Percentiles rank a stretch among this genome's conserved stretches.
These are phyloP conservation scores for Populus euphratica DNA, from an alignment of 345 rosid genomes.

Conservation along the genomic window DNA sequence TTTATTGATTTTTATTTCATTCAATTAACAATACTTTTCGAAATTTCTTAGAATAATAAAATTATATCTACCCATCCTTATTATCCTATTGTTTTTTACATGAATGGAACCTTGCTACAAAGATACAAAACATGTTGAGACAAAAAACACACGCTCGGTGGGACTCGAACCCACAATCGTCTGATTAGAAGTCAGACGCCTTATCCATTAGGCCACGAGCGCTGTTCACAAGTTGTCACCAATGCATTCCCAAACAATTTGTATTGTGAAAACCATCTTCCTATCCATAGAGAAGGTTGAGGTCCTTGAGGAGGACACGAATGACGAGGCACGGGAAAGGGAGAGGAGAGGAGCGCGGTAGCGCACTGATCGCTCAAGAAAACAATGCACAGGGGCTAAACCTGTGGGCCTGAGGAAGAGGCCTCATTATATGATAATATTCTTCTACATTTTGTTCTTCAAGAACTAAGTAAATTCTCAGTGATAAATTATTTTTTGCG, in stretches of 20 bases:
- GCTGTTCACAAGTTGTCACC: no score
- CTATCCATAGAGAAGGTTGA: background rate
- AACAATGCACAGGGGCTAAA: no score
- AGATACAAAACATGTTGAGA: no score
- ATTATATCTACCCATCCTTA: no score
- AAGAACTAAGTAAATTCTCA: no score
- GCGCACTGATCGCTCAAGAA: background rate
- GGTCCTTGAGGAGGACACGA: background rate
- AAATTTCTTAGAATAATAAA: no score
- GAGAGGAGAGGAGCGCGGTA: background rate
- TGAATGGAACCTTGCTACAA: no score
- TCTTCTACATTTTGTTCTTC: background rate
- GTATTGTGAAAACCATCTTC: no score
- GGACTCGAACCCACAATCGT: conserved; percentile 87
- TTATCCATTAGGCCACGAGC: conserved; percentile 24
- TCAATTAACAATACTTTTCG: no score
- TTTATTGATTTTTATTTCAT: no score
- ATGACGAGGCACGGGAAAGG: background rate
- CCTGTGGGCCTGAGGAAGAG: background rate
- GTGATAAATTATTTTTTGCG: no score
- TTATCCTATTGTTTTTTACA: no score
- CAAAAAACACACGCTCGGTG: conserved; percentile 25
- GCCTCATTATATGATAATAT: background rate
- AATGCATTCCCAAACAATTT: rapidly evolving
- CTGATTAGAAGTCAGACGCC: conserved; percentile 80